These are phyloP conservation scores for Penicillium taxi DNA, from an alignment of 495 filamentous ascomycete genomes.

Conservation along the genomic window DNA sequence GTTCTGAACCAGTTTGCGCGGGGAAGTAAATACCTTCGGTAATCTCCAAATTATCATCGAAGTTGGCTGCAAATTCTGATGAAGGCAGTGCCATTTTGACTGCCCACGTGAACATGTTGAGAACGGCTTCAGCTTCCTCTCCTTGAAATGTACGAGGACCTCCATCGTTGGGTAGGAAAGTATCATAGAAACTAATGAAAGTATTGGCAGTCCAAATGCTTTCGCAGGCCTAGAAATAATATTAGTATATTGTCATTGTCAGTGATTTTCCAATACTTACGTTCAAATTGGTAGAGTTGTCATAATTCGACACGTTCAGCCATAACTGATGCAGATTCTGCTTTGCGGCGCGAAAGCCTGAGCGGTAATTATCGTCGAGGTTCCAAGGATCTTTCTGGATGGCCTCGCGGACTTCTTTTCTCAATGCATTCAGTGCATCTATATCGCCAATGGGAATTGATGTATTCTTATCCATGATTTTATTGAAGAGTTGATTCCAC, in stretches of 20 bases:
- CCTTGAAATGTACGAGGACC: slow-evolving; percentile 10
- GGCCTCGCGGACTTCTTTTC: slow-evolving; percentile 21
- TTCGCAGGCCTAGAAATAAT: slow-evolving; percentile 21
- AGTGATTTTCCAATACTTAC: slow-evolving; percentile 8
- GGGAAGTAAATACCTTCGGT: slow-evolving; percentile 10
- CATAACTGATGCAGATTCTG: slow-evolving; percentile 21
- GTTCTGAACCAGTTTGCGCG: too few relatives aligned
- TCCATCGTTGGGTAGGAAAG: slow-evolving; percentile 9
- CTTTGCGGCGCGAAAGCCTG: slow-evolving; percentile 1
- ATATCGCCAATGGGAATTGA: slow-evolving; percentile 3
- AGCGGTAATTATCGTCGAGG: slow-evolving; percentile 4
- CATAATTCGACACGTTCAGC: slow-evolving; percentile 23
- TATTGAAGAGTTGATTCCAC: too few relatives aligned
- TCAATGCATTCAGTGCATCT: slow-evolving; percentile 36
- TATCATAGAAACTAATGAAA: slow-evolving; percentile 16
- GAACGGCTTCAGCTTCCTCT: slow-evolving; percentile 20
- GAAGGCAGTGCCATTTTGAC: slow-evolving; percentile 27
- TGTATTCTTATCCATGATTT: not conserved
- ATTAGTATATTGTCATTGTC: slow-evolving; percentile 3
- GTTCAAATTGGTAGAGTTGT: slow-evolving; percentile 13
- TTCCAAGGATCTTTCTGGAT: slow-evolving; percentile 13
- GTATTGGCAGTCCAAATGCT: slow-evolving; percentile 23
- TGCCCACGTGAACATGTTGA: slow-evolving; percentile 31
- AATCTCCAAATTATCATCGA: slow-evolving; percentile 22
- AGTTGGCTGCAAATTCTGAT: slow-evolving; percentile 22